Conservation (phyloP, 1,139 yeast species). For the Taiozyma sp. region DNA sequence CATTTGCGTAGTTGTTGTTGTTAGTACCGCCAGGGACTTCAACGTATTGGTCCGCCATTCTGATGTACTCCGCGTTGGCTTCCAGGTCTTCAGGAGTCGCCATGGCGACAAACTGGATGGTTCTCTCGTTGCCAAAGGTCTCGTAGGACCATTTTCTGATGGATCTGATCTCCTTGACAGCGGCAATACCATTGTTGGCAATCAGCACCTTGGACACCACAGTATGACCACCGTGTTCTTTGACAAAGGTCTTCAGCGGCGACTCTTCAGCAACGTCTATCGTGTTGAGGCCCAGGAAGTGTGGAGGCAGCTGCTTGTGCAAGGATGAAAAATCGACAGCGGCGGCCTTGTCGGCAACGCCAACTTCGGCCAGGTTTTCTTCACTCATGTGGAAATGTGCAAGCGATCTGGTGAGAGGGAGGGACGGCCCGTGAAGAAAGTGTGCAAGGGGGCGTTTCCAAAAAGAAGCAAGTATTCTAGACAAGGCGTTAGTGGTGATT, state of each 20-base stretch:
- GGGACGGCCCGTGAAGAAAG: slow-evolving; percentile 6
- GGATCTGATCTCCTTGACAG: slow-evolving; percentile 95
- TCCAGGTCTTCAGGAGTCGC: slow-evolving; percentile 98
- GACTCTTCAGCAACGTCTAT: slow-evolving; percentile 65
- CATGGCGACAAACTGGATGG: slow-evolving; percentile 94
- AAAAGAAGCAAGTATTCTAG: neutral
- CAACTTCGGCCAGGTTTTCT: slow-evolving; percentile 33
- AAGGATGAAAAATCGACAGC: slow-evolving; percentile 30
- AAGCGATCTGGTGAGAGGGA: slow-evolving; percentile 1
- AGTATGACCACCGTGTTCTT: slow-evolving; percentile 88
- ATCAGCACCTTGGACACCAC: slow-evolving; percentile 85
- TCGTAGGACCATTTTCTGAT: slow-evolving; percentile 99
- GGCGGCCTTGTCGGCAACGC: slow-evolving; percentile 25
- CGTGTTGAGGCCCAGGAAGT: slow-evolving; percentile 79
- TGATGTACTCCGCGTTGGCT: slow-evolving; percentile 95
- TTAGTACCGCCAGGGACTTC: slow-evolving; percentile 99
- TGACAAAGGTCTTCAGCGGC: slow-evolving; percentile 81
- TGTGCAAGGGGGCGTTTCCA: slow-evolving; percentile 3
- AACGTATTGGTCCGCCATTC: slow-evolving; percentile 98
- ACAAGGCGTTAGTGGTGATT: neutral
- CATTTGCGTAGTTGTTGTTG: slow-evolving; percentile 97
- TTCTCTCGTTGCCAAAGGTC: slow-evolving; percentile 92
- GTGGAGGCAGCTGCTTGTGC: slow-evolving; percentile 48
- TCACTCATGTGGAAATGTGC: slow-evolving; percentile 29
- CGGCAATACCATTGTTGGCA: slow-evolving; percentile 98